phyloP scores from a whole-genome alignment of 129 eudicot genomes.

The Helichrysum umbraculigerum region DNA sequence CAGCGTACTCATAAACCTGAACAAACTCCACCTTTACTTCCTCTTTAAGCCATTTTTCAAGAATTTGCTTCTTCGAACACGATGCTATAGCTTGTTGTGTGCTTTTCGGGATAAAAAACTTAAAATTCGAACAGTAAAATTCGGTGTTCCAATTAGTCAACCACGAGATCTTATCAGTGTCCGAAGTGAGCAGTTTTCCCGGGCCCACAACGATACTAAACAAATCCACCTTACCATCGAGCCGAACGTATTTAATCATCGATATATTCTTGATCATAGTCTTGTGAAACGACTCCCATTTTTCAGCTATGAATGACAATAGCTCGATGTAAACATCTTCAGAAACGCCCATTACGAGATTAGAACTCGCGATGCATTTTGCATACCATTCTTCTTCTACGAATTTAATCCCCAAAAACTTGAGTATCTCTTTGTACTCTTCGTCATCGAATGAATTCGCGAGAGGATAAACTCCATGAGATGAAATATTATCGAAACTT shows the following conservation, averaged over 20 bases:
- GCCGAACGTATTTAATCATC: neutral
- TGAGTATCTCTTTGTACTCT: constrained; percentile 30
- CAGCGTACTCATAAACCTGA: neutral
- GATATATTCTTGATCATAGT: neutral
- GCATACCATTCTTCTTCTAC: constrained; percentile 54
- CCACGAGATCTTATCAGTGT: neutral
- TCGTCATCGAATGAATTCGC: constrained; percentile 42
- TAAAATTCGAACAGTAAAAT: neutral
- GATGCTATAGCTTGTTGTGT: neutral
- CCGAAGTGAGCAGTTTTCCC: neutral
- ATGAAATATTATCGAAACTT: constrained; percentile 38
- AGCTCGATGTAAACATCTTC: neutral
- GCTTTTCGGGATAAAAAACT: neutral
- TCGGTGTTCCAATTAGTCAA: neutral
- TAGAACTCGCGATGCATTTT: neutral
- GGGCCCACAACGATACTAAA: neutral
- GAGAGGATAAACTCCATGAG: constrained; percentile 50
- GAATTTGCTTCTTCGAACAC: neutral
- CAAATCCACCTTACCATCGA: neutral
- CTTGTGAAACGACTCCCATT: neutral
- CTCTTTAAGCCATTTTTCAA: neutral
- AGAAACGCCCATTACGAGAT: constrained; percentile 4
- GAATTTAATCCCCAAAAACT: constrained; percentile 36
- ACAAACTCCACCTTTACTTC: neutral
- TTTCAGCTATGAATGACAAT: neutral